phyloP scores from a whole-genome alignment of 2,329 filamentous ascomycete species.

The Trichoderma atroviride region DNA sequence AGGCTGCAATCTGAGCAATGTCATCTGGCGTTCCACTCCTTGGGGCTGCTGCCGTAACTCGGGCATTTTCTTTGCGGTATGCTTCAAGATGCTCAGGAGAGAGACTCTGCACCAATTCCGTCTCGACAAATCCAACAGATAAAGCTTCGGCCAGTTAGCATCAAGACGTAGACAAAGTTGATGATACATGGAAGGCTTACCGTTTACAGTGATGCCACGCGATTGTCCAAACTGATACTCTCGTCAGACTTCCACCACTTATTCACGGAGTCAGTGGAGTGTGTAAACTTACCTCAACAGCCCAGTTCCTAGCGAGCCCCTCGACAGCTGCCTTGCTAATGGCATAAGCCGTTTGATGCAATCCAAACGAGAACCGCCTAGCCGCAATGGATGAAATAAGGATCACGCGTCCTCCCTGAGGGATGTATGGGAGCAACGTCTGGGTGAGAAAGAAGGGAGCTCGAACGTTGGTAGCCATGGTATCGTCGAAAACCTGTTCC shows the following conservation, averaged over 20 bases:
- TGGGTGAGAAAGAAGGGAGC: constrained; percentile 40
- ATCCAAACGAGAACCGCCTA: constrained; percentile 32
- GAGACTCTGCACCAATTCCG: constrained; percentile 31
- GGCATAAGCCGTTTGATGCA: constrained; percentile 38
- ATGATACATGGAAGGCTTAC: background rate
- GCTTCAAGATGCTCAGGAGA: constrained; percentile 15
- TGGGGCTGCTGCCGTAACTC: constrained; percentile 38
- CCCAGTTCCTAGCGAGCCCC: constrained; percentile 36
- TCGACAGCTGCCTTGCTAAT: constrained; percentile 42
- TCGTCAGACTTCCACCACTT: background rate
- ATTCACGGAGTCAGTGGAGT: constrained; percentile 32
- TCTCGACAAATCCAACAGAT: constrained; percentile 36
- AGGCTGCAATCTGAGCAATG: constrained; percentile 38
- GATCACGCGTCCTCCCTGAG: constrained; percentile 39
- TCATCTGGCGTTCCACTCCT: constrained; percentile 38
- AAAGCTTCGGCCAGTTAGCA: constrained; percentile 39
- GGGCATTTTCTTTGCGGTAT: constrained; percentile 37
- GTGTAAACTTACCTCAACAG: constrained; percentile 38
- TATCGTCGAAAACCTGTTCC: constrained; percentile 7
- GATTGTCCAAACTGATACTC: background rate
- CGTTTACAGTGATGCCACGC: constrained; percentile 3
- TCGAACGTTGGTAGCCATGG: constrained; percentile 4
- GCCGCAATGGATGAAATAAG: constrained; percentile 40
- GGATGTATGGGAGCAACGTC: constrained; percentile 36
- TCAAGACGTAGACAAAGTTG: background rate